These are phyloP conservation scores for Solanum appendiculatum DNA, from an alignment of 257 asterid genomes.

Conservation along the genomic window DNA sequence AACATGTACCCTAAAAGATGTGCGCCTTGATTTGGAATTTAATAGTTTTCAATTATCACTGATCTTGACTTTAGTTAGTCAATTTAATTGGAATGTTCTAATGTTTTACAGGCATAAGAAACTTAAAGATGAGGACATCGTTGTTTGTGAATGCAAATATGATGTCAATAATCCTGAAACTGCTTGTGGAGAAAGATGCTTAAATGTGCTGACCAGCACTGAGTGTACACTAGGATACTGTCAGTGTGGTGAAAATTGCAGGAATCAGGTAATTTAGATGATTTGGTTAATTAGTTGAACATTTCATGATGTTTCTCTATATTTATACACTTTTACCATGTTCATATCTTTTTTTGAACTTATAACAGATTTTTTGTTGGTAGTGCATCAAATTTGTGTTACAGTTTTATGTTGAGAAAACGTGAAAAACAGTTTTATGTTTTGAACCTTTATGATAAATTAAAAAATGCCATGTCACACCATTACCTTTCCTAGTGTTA, in stretches of 20 bases:
- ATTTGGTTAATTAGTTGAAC: background rate
- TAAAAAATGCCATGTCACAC: background rate
- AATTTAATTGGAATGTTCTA: background rate
- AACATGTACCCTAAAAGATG: background rate
- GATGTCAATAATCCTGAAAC: constrained; percentile 49
- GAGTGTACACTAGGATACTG: background rate
- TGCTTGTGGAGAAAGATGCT: constrained; percentile 60
- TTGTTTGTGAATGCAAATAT: constrained; percentile 66
- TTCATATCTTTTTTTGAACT: no score
- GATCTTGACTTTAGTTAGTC: background rate
- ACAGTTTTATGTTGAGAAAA: background rate
- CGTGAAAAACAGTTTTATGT: background rate
- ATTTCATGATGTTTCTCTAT: background rate
- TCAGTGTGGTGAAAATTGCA: background rate
- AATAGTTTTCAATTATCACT: background rate
- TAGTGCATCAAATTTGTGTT: no score
- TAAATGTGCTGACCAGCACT: background rate
- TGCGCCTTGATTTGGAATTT: background rate
- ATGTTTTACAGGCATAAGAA: constrained; percentile 37
- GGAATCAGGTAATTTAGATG: background rate
- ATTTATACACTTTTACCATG: background rate
- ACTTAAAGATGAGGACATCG: constrained; percentile 68
- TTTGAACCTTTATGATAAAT: background rate
- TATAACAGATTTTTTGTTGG: no score
- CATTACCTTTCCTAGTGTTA: no score